These are phyloP conservation scores for Pyrus hybrid DNA, from an alignment of 331 rosid genomes.

Conservation along the genomic window DNA sequence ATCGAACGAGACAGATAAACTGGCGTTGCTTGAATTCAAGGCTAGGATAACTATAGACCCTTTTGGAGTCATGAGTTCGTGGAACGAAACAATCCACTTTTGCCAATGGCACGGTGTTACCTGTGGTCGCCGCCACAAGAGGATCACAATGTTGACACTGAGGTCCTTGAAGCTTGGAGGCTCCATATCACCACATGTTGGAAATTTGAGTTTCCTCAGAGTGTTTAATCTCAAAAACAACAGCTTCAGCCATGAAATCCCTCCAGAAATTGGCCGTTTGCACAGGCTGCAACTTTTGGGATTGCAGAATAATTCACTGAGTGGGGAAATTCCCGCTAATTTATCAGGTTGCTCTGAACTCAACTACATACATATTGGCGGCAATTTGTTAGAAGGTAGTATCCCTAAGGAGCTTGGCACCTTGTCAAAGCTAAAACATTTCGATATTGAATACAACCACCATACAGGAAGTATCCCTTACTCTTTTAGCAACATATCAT, in stretches of 20 bases:
- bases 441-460: background rate
- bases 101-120: background rate
- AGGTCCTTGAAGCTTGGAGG: background rate
- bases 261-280: too few species aligned
- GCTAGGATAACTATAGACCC: background rate
- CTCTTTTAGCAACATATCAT: background rate
- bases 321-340: background rate
- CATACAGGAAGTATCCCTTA: background rate
- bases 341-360: background rate
- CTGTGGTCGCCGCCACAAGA: background rate
- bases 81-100: background rate
- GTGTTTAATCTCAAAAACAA: too few species aligned
- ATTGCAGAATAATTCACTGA: too few species aligned
- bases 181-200: background rate
- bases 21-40: background rate
- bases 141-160: background rate
- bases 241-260: too few species aligned
- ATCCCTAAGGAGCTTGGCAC: background rate
- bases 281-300: too few species aligned
- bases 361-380: fast-evolving
- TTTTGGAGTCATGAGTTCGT: background rate
- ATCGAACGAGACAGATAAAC: background rate
- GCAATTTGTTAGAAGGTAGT: background rate
- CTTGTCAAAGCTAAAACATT: background rate
- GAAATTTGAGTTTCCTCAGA: too few species aligned